Evolutionary conservation across 345 rosid species (phyloP).

Genomic region (Acer campestre): DNA sequence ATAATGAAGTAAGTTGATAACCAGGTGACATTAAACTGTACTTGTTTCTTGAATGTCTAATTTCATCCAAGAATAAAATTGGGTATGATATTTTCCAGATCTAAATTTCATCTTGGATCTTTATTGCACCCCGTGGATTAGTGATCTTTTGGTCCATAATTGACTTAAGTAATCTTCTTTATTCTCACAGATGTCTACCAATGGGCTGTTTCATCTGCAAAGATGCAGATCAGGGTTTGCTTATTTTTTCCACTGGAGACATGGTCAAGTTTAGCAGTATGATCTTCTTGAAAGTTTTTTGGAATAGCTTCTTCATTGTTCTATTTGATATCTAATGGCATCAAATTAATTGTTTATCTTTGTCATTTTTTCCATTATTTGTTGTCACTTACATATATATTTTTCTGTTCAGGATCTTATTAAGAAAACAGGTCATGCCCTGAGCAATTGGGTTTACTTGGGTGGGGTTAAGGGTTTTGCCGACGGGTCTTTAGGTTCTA

Average conservation of each 20-base stretch:
- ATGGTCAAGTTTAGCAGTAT: slow-evolving; percentile 70
- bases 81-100: background rate
- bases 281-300: slow-evolving; percentile 27
- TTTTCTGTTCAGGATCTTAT: slow-evolving; percentile 48
- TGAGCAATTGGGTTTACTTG: slow-evolving; percentile 76
- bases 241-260: slow-evolving; percentile 84
- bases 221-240: slow-evolving; percentile 82
- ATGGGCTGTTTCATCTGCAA: slow-evolving; percentile 77
- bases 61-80: background rate
- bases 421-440: slow-evolving; percentile 45
- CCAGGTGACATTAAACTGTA: background rate
- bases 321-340: background rate
- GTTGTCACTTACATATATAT: background rate
- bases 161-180: slow-evolving; percentile 16
- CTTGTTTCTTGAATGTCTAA: background rate
- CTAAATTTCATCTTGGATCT: slow-evolving; percentile 7
- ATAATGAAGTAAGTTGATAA: slow-evolving; percentile 4
- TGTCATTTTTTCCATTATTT: background rate
- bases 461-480: slow-evolving; percentile 95
- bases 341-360: background rate
- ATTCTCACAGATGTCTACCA: slow-evolving; percentile 70
- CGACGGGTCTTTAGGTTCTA: slow-evolving; percentile 92
- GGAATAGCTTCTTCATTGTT: background rate
- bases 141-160: background rate
- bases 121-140: slow-evolving; percentile 6